Base-by-base conservation (phyloP, 345 rosid genomes). In the Citrus glauca region DNA sequence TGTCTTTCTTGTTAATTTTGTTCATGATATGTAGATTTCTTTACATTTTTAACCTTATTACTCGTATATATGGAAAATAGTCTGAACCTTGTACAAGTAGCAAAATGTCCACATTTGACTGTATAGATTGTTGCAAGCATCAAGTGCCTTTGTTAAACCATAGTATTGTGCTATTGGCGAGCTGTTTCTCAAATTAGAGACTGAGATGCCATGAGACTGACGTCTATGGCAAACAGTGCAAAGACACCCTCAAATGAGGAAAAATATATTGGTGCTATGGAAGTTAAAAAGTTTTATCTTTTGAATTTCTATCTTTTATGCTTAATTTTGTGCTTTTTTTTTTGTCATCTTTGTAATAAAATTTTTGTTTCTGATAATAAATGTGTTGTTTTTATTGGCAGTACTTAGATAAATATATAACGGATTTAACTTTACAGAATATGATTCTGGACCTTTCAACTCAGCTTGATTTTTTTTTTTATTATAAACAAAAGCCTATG, bases 391-490 rank as follows among this genome's bases (percentile, higher is more conserved):
- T 71, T 33, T 56, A 24, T 33, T 5, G 74, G 48, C 64, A 55
- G 40, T 33, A 56, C 33, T 71, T 32, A 32, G 11, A 8, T 30
- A 27, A 27, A 24, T 45, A 40, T 25, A 42, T 66, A 11, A 42
- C 14, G 27, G 17, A 37, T 55, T 53, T 33, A 14, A 22, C 48
- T 20, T 11, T 5, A 24, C 24, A 4, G 38, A 45, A 73, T 55
- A 60, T 61, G 25, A 5, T 73, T 40, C 14, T 60, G 67, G 20
- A 27, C 28, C 27, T 28, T 42, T 61, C 53, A 28, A 19, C 64
- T 28, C 70, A 22, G 78, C 38, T 60, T 77, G 22, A 74, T 73
- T 28, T 38, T 77, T 38, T 77, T 56, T 67, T 4, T 62, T 24
- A 55, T 19, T 53, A 35, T 27, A 56, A 57, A 56, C 38, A 67